Base-by-base conservation (phyloP, 768 basidiomycete genomes). In the Suillus tomentosus region DNA sequence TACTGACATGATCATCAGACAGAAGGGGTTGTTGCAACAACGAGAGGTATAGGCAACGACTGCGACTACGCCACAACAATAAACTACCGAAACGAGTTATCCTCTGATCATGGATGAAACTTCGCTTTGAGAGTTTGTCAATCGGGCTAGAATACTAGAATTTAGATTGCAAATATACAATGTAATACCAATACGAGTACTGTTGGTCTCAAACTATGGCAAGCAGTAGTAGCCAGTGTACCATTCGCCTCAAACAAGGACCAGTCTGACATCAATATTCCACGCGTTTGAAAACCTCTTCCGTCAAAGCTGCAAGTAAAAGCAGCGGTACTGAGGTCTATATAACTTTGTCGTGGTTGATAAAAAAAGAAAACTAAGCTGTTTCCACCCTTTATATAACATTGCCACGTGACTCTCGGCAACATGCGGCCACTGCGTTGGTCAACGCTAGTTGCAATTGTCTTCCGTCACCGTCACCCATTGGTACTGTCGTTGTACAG, bases 181-280 rank as follows among this genome's bases (percentile, higher is more conserved):
- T 8, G n/a, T 14, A 14, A 14, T 14, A 14, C 5, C 27, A 22
- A n/a, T 22, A 50, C 8, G 4, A 31, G 15, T 53, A 10, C 64
- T 79, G 75, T 78, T 9, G 63, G 75, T 78, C 78, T 42, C 72
- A 77, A 71, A 73, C 83, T 89, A 91, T 91, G 85, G 87, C 87
- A 83, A 80, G 80, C 77, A 77, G 78, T 81, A 84, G 84, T 82
- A 36, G 65, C 61, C 69, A 68, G 57, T 47, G 79, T 85, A 80
- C 83, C 77, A 80, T 80, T 79, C 77, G 77, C 90, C 87, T 91
- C 90, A 91, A 91, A 91, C 89, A 76, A 85, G 84, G 87, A 88
- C 80, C 58, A 64, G 62, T 54, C n/a, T 73, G 67, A 55, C 5
- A 31, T 31, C 31, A 31, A 31, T 81, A 71, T 81, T 57, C 74